Evolutionary conservation across 192 early-diverging fungal genomes (phyloP).

Genomic region (Powellomyces hirtus): DNA sequence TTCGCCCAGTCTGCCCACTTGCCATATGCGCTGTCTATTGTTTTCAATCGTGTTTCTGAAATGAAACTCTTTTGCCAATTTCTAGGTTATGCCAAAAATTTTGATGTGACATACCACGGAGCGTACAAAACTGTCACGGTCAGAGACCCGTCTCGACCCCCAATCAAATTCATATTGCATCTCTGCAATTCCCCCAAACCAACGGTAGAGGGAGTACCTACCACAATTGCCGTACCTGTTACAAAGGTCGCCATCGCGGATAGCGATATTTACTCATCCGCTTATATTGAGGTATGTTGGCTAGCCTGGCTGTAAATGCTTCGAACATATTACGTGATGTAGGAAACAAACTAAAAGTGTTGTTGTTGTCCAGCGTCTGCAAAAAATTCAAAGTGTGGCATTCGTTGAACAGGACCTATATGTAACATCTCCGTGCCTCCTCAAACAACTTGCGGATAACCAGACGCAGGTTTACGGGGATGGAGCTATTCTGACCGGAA

Average conservation of each 20-base stretch:
- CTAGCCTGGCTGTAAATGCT: not conserved
- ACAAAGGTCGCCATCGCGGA: not conserved
- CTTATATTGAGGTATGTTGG: constrained; percentile 15
- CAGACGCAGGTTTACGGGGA: not conserved
- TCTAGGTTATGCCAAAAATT: constrained; percentile 22
- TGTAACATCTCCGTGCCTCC: constrained; percentile 17
- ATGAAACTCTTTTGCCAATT: not conserved
- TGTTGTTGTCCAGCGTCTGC: constrained; percentile 8
- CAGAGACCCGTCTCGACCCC: not conserved
- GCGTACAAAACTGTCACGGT: constrained; percentile 18
- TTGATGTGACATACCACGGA: constrained; percentile 16
- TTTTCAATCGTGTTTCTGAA: not conserved
- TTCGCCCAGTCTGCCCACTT: not conserved
- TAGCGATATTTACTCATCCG: not conserved
- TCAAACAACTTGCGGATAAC: not conserved
- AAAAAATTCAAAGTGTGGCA: not conserved
- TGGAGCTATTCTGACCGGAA: too few species aligned
- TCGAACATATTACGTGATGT: not conserved
- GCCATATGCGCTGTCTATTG: not conserved
- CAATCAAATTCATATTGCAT: constrained; percentile 1
- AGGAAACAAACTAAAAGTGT: not conserved
- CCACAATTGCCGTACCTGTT: constrained; percentile 10
- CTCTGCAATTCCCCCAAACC: constrained; percentile 16
- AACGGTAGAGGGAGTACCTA: not conserved
- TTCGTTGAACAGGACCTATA: not conserved